Conservation (phyloP, 164 flowering plant species). For the Magnolia kwangsiensis region DNA sequence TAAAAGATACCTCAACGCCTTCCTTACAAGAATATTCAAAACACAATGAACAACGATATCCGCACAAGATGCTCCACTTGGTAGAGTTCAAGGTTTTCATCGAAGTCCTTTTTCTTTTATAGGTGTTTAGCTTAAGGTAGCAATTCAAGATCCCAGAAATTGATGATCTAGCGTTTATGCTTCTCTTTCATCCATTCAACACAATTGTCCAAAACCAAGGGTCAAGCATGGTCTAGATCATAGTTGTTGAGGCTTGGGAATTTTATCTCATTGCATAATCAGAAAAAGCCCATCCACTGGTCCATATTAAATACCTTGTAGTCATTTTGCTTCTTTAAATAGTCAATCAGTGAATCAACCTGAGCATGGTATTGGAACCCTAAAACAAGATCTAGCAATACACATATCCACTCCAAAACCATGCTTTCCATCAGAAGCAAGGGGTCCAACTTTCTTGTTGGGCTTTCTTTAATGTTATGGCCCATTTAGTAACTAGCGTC, state of each 20-base stretch:
- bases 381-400: conserved; percentile 68
- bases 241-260: conserved; percentile 76
- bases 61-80: not conserved
- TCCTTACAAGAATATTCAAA: conserved; percentile 5
- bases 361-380: conserved; percentile 56
- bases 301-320: conserved; percentile 95
- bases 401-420: conserved; percentile 32
- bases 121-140: not conserved
- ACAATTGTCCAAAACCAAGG: conserved; percentile 84
- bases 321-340: conserved; percentile 71
- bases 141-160: too few species aligned
- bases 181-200: conserved; percentile 78
- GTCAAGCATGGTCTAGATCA: conserved; percentile 81
- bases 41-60: not conserved
- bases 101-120: conserved; percentile 6
- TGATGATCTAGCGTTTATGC: conserved; percentile 20
- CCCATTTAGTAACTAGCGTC: too few species aligned
- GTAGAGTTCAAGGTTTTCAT: not conserved
- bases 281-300: conserved; percentile 84
- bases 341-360: conserved; percentile 55
- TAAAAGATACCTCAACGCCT: not conserved
- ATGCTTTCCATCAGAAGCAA: too few species aligned
- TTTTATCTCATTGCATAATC: conserved; percentile 88
- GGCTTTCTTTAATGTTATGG: too few species aligned
- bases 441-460: too few species aligned